Conservation (phyloP, 2,329 filamentous ascomycete species). For the Trichoderma sp. region DNA sequence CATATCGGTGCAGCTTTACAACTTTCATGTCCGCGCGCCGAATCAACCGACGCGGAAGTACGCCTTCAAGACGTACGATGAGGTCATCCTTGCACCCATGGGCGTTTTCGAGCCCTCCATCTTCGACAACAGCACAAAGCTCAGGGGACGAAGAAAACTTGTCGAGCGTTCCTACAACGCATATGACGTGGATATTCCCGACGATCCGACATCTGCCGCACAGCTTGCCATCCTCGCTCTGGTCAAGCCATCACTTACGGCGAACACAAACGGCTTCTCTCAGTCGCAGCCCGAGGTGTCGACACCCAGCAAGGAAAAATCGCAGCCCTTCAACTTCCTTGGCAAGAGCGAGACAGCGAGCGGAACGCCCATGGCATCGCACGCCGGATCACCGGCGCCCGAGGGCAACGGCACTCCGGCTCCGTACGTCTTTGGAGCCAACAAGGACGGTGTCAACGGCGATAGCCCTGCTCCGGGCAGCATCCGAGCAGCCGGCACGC, state of each 20-base stretch:
- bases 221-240: conserved; percentile 69
- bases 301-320: conserved; percentile 64
- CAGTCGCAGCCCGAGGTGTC: conserved; percentile 52
- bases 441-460: conserved; percentile 48
- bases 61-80: conserved; percentile 95
- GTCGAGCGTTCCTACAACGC: conserved; percentile 89
- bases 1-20: conserved; percentile 82
- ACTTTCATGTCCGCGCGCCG: conserved; percentile 87
- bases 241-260: conserved; percentile 61
- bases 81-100: conserved; percentile 91
- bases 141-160: conserved; percentile 75
- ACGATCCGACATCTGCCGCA: conserved; percentile 84
- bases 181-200: conserved; percentile 83
- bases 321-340: conserved; percentile 70
- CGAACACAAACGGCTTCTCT: conserved; percentile 49
- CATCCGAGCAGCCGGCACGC: conserved; percentile 54
- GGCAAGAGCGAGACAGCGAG: conserved; percentile 67
- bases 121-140: conserved; percentile 81
- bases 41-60: conserved; percentile 92
- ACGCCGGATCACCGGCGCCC: conserved; percentile 83
- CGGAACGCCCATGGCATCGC: conserved; percentile 79
- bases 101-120: conserved; percentile 89
- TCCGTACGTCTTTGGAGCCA: conserved; percentile 57
- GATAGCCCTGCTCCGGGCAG: conserved; percentile 58
- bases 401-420: conserved; percentile 72